phyloP scores from a whole-genome alignment of 2,329 filamentous ascomycete species.

The Fusarium kyushuense region DNA sequence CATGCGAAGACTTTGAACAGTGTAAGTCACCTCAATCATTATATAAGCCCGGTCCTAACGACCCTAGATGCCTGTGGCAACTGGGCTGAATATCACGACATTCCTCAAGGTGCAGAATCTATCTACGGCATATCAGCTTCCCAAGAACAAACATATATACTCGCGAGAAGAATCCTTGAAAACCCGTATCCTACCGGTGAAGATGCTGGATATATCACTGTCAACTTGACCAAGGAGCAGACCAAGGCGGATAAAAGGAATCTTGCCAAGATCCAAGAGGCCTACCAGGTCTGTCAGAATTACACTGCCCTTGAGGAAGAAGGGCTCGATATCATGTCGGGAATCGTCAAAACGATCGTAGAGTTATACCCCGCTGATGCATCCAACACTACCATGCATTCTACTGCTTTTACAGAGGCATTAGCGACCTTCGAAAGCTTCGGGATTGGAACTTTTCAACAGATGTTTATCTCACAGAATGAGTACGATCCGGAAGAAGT shows the following conservation, averaged over 20 bases:
- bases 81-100: slow-evolving; percentile 73
- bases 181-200: slow-evolving; percentile 71
- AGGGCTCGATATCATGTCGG: slow-evolving; percentile 67
- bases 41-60: background rate
- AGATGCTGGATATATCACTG: slow-evolving; percentile 30
- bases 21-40: slow-evolving; percentile 48
- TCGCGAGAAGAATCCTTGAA: slow-evolving; percentile 45
- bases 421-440: slow-evolving; percentile 28
- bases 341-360: slow-evolving; percentile 60
- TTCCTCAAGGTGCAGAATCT: slow-evolving; percentile 69
- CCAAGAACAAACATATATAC: background rate
- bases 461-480: background rate
- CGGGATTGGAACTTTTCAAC: slow-evolving; percentile 25
- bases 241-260: slow-evolving; percentile 67
- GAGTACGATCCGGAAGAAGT: slow-evolving; percentile 10
- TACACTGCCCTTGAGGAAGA: slow-evolving; percentile 66
- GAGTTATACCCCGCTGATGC: slow-evolving; percentile 17
- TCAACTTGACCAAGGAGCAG: slow-evolving; percentile 47
- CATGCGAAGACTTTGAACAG: slow-evolving; percentile 76
- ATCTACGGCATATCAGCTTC: background rate
- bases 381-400: background rate
- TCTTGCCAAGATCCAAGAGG: slow-evolving; percentile 73
- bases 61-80: slow-evolving; percentile 68
- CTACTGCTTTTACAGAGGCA: slow-evolving; percentile 14
- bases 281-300: slow-evolving; percentile 75